Base-by-base conservation (phyloP, 2,329 filamentous ascomycete species). In the Magnaporthales sp. region DNA sequence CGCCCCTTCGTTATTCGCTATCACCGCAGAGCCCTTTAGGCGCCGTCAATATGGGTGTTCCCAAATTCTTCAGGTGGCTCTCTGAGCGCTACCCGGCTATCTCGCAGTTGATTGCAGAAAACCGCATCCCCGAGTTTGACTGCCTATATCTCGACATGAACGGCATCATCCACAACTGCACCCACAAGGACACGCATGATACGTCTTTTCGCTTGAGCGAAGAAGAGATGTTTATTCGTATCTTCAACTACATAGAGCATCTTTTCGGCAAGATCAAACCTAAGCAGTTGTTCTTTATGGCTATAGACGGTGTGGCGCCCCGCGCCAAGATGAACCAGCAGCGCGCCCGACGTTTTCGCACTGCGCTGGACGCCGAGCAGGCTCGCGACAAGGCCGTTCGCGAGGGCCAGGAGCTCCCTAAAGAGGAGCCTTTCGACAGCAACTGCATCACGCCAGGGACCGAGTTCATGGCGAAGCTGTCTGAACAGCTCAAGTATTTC, bases 261-360 rank as follows among this genome's bases (percentile, higher is more conserved):
- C 80, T 99, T 66, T 99, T 96, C 78, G 93, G 94, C 73, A 99
- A 97, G 79, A 99, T 99, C 76, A 98, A 98, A 79, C 95, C 95
- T 13, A 94, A 97, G 80, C 90, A 97, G 82, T 86, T 99, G 46
- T 99, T 99, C 81, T 99, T 97, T 83, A 99, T 99, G 95, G 96
- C 95, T 64, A 95, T 99, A 70, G 95, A 99, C 75, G 95, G 95
- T 73, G 96, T 99, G 69, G 95, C 95, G 26, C 96, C 95, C 22
- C 91, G 95, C 74, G 95, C 95, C 72, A 99, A 99, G 84, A 99
- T 99, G 95, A 99, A 99, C 78, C 95, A 99, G 79, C 95, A 99
- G 80, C 92, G 95, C 72, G 91, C 95, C 67, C 89, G 95, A 74
- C 90, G 95, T 76, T 99, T 99, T 78, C 88, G 95, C 74, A 98